phyloP scores from a whole-genome alignment of 352 stramenopile genomes.

The Phytophthora cactorum region DNA sequence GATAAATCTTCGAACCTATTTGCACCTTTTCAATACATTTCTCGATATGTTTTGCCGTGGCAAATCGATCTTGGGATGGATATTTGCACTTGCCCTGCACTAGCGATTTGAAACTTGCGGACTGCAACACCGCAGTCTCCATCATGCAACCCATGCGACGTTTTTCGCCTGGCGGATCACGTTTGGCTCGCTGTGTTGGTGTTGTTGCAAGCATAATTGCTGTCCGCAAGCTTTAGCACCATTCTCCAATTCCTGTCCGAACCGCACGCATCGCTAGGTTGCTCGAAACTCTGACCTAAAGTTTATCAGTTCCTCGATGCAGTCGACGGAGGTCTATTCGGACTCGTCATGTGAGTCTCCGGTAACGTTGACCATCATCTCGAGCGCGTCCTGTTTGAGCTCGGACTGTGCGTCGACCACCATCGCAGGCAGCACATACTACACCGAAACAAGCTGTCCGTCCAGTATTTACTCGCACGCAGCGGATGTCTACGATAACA shows the following conservation, averaged over 20 bases:
- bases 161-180: slow-evolving; percentile 23
- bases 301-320: slow-evolving; percentile 15
- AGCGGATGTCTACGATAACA: slow-evolving; percentile 22
- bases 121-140: slow-evolving; percentile 8
- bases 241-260: slow-evolving; percentile 30
- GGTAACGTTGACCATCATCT: slow-evolving; percentile 21
- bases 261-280: slow-evolving; percentile 5
- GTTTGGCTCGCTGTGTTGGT: slow-evolving; percentile 3
- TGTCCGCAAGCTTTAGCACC: background rate
- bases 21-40: slow-evolving; percentile 26
- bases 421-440: slow-evolving; percentile 28
- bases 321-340: slow-evolving; percentile 38
- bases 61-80: slow-evolving; percentile 34
- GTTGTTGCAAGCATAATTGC: background rate
- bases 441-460: slow-evolving; percentile 27
- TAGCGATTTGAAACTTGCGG: slow-evolving; percentile 16
- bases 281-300: background rate
- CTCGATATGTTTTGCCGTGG: slow-evolving; percentile 12
- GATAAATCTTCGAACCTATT: slow-evolving; percentile 31
- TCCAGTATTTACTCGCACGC: slow-evolving; percentile 29
- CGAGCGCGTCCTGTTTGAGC: slow-evolving; percentile 11
- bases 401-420: slow-evolving; percentile 18
- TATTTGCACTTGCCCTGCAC: slow-evolving; percentile 15
- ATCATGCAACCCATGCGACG: slow-evolving; percentile 38
- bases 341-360: slow-evolving; percentile 33